Base-by-base conservation (phyloP, 1,139 yeast genomes). In the Pichiaceae sp. region DNA sequence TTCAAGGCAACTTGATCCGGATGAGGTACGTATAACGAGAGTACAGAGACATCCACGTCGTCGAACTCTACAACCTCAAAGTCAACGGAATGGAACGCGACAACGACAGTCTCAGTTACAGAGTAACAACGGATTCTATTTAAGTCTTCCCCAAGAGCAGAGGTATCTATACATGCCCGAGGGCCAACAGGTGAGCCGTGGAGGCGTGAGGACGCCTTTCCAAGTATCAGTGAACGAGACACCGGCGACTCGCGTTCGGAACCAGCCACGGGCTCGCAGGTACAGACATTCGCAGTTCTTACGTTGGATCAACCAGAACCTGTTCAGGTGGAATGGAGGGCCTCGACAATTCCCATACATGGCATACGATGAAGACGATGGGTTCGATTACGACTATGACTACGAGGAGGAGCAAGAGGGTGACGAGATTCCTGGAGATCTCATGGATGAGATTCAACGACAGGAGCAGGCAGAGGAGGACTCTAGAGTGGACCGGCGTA, bases 371-470 rank as follows among this genome's bases (percentile, higher is more conserved):
- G n/a, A 21, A 21, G 24, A 21, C 9, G 11, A 21, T 21, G 24
- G 24, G 9, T 7, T 7, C 24, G 24, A 11, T 21, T 21, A 21
- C 11, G 17, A 15, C 18, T 9, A 15, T 29, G 20, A 29, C n/a
- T 4, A 7, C 7, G 31, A 17, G 5, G 18, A 16, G 5, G 32
- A 24, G 4, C 4, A 11, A 7, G 26, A 26, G 2, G 26, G 46
- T 24, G 60, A 54, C 11, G 61, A 56, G 21, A 49, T 62, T 7
- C 65, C 70, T 5, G 39, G 40, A 11, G 39, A 61, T 48, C 34
- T 55, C 37, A 43, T 70, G 66, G 45, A 56, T 45, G 42, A 64
- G 51, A 44, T 53, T 33, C 24, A 53, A 48, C 35, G 55, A 47
- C 32, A 53, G 39, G 49, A 54, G 43, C 45, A 64, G 53, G 46